Percentiles rank a stretch among this genome's conserved stretches.
These are phyloP conservation scores for Eimeria acervulina DNA, from an alignment of 169 alveolate genomes.

Conservation along the genomic window DNA sequence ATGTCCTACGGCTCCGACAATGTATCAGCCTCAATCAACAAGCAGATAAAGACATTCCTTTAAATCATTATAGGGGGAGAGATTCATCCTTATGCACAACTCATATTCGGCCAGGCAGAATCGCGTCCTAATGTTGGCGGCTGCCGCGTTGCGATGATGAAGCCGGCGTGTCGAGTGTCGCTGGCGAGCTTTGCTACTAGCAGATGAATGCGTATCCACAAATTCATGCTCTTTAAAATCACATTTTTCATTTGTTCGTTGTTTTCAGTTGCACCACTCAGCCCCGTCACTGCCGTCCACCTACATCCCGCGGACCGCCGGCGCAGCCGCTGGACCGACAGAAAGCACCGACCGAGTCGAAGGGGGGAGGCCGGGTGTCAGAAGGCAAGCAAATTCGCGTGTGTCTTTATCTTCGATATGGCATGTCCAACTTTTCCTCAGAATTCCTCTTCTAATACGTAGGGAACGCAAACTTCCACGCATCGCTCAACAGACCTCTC, in stretches of 20 bases:
- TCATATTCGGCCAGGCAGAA: not conserved
- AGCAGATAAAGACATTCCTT: not conserved
- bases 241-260: not conserved
- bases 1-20: not conserved
- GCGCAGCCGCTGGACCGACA: conserved; percentile 6
- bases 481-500: not conserved
- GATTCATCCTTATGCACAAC: not conserved
- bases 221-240: not conserved
- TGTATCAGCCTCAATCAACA: not conserved
- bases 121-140: conserved; percentile 5
- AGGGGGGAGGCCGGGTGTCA: not conserved
- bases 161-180: conserved; percentile 40
- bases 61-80: not conserved
- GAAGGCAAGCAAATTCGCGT: not conserved
- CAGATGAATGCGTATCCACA: not conserved
- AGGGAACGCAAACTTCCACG: not conserved
- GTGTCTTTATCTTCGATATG: not conserved
- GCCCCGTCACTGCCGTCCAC: not conserved
- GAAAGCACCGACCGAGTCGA: not conserved
- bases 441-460: not conserved
- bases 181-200: not conserved
- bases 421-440: not conserved
- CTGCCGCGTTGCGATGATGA: conserved; percentile 19
- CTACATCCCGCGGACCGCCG: not conserved
- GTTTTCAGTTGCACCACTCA: not conserved